These are phyloP conservation scores for Apiospora pterosperma DNA, from an alignment of 2,329 filamentous ascomycete genomes.

Conservation along the genomic window DNA sequence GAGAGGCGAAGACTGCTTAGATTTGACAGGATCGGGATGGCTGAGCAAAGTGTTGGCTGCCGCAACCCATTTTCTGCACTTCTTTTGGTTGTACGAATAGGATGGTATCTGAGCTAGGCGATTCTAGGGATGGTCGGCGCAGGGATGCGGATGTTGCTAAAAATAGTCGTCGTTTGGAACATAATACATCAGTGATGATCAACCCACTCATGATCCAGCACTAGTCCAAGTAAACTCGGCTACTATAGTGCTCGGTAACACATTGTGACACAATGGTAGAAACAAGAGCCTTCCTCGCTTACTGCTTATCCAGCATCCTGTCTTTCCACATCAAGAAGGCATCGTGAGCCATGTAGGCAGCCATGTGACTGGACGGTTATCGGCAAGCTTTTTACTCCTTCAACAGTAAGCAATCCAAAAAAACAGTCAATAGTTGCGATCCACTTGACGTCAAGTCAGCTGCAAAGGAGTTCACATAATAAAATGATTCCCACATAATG, in stretches of 20 bases:
- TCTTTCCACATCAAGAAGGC: not conserved
- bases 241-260: too few species aligned
- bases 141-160: not conserved
- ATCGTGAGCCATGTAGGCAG: not conserved
- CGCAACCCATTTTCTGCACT: not conserved
- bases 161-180: too few species aligned
- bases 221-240: too few species aligned
- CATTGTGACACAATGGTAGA: too few species aligned
- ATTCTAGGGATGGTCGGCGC: not conserved
- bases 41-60: not conserved
- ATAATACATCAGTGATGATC: too few species aligned
- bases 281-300: too few species aligned
- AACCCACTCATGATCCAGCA: too few species aligned
- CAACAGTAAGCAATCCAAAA: not conserved
- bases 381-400: not conserved
- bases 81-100: not conserved
- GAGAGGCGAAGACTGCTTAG: too few species aligned
- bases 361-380: not conserved
- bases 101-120: not conserved
- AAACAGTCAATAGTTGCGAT: not conserved
- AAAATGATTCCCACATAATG: not conserved
- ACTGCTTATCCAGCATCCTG: too few species aligned
- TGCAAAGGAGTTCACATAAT: not conserved
- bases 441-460: not conserved
- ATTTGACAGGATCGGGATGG: not conserved